Evolutionary conservation across 73 alveolate genomes (phyloP).

Genomic region (Strombidium stylifer): DNA sequence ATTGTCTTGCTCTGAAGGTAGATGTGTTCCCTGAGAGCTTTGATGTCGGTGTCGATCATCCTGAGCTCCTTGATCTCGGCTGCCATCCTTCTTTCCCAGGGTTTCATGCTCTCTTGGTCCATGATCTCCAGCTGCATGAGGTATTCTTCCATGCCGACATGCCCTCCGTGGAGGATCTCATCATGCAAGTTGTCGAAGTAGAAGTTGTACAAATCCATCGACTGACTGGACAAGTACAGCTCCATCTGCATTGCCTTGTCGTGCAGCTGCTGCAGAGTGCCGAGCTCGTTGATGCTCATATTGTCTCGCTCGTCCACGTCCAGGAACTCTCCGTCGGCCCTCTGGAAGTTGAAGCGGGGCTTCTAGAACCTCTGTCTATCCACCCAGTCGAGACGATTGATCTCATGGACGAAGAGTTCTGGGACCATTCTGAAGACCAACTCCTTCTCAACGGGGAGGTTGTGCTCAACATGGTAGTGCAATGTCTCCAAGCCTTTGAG

Average conservation of each 20-base stretch:
- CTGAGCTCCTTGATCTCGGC: constrained; percentile 43
- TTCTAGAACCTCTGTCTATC: constrained; percentile 28
- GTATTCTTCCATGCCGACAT: constrained; percentile 18
- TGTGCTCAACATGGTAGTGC: constrained; percentile 74
- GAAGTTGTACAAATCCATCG: constrained; percentile 22
- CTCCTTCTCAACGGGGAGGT: constrained; percentile 77
- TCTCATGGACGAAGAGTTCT: constrained; percentile 65
- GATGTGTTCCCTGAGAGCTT: constrained; percentile 23
- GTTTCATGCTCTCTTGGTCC: constrained; percentile 48
- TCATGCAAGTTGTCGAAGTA: constrained; percentile 27
- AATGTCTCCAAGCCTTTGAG: constrained; percentile 63
- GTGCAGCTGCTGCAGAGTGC: not conserved
- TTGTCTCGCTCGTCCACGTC: constrained; percentile 43
- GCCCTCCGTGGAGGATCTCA: constrained; percentile 29
- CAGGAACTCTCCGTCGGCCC: constrained; percentile 56
- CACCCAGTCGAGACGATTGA: constrained; percentile 19
- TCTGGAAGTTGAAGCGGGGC: constrained; percentile 6
- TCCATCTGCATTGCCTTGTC: constrained; percentile 46
- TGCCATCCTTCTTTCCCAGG: constrained; percentile 45
- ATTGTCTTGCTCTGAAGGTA: not conserved
- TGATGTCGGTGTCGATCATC: constrained; percentile 34
- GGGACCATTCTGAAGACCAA: constrained; percentile 71
- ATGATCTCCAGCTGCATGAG: constrained; percentile 35
- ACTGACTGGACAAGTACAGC: constrained; percentile 34
- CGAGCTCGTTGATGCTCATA: not conserved